Evolutionary conservation across 805 yeast species (phyloP).

Genomic region (Candida peoriensis): DNA sequence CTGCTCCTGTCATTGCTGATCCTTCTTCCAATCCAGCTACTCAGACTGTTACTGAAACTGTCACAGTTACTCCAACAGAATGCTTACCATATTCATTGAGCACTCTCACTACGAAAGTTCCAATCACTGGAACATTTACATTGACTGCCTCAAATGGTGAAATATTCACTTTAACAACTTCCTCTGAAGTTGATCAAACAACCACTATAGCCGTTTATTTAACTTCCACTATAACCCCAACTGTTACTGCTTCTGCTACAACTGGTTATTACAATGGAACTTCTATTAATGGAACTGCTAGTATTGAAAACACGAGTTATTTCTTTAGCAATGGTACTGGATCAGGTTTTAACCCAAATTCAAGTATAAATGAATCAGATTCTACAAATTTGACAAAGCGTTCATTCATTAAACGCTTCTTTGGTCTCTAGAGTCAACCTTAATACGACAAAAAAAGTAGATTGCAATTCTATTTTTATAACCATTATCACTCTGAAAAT

Average conservation of each 20-base stretch:
- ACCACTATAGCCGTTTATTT: slow-evolving; percentile 14
- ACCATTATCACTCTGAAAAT: no score
- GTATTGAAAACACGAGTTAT: neutral
- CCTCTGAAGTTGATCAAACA: slow-evolving; percentile 24
- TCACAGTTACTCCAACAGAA: slow-evolving; percentile 16
- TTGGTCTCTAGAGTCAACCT: neutral
- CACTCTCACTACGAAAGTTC: slow-evolving; percentile 12
- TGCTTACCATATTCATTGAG: slow-evolving; percentile 12
- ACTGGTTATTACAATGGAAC: no score
- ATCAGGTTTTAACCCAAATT: slow-evolving; percentile 1
- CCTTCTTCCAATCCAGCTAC: slow-evolving; percentile 3
- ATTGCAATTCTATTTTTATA: neutral
- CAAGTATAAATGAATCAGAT: neutral
- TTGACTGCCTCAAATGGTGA: slow-evolving; percentile 22
- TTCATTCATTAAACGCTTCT: slow-evolving; percentile 1
- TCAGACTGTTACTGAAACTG: slow-evolving; percentile 19
- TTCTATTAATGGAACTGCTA: neutral
- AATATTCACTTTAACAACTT: slow-evolving; percentile 17
- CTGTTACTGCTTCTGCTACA: neutral
- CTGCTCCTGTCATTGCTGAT: slow-evolving; percentile 2
- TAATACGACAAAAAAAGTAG: no score
- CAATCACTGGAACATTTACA: slow-evolving; percentile 22
- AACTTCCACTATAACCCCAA: slow-evolving; percentile 13
- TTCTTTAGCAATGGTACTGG: slow-evolving; percentile 1
- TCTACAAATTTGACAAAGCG: neutral